These are phyloP conservation scores for Dendrobium chrysotoxum DNA, from an alignment of 106 monocot genomes.

Conservation along the genomic window DNA sequence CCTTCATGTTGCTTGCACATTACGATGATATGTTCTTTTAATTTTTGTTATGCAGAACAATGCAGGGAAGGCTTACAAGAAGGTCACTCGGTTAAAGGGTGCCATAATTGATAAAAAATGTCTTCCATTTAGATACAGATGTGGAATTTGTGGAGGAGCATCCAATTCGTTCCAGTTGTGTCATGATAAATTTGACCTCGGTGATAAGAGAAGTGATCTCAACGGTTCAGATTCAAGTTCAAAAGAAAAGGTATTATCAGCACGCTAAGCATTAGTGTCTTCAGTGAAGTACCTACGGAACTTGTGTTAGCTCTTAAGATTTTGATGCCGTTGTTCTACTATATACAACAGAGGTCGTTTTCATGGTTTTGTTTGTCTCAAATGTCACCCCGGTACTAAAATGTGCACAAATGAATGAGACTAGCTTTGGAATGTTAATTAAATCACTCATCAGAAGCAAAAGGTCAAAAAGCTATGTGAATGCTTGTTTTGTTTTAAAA, in stretches of 20 bases:
- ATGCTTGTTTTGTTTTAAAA: neutral
- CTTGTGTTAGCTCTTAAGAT: neutral
- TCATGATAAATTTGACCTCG: constrained; percentile 31
- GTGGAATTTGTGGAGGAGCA: constrained; percentile 62
- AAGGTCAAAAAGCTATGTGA: neutral
- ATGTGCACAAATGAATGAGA: neutral
- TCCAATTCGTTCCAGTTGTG: constrained; percentile 40
- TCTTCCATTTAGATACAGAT: constrained; percentile 35
- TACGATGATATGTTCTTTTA: neutral
- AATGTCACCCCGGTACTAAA: neutral
- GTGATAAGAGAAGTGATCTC: constrained; percentile 21
- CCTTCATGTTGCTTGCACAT: neutral
- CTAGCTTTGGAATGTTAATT: neutral
- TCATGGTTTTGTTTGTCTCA: neutral
- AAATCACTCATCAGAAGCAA: neutral
- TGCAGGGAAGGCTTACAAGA: constrained; percentile 49
- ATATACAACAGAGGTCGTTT: neutral
- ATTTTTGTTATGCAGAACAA: constrained; percentile 36
- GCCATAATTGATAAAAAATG: constrained; percentile 26
- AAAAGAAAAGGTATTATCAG: constrained; percentile 50
- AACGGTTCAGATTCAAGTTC: constrained; percentile 21
- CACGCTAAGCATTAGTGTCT: constrained; percentile 4
- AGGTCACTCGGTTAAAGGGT: constrained; percentile 24
- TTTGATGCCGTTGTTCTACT: neutral
- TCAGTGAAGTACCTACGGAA: neutral